Evolutionary conservation across 1,284 basidiomycete species (phyloP).

Genomic region (Ustilago sp.): DNA sequence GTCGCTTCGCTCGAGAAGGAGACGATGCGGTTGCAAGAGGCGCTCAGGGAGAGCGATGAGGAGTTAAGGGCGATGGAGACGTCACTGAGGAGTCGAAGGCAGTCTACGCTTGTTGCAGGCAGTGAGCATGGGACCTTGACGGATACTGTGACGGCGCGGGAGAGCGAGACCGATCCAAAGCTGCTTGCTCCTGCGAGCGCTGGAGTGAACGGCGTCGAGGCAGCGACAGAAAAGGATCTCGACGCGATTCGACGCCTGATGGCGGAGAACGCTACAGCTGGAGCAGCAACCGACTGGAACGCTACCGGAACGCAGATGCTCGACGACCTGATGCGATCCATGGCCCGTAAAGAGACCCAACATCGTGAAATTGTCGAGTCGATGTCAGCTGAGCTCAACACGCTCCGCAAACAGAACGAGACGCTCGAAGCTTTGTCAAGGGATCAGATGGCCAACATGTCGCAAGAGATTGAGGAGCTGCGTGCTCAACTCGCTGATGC

Average conservation of each 20-base stretch:
- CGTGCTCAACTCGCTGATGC: slow-evolving; percentile 74
- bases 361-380: slow-evolving; percentile 81
- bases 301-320: slow-evolving; percentile 26
- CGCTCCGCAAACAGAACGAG: slow-evolving; percentile 81
- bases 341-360: slow-evolving; percentile 91
- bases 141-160: background rate
- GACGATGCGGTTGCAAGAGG: slow-evolving; percentile 57
- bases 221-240: slow-evolving; percentile 45
- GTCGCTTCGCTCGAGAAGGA: slow-evolving; percentile 61
- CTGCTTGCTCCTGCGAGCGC: slow-evolving; percentile 2
- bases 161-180: slow-evolving; percentile 6
- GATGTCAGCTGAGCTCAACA: slow-evolving; percentile 77
- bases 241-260: slow-evolving; percentile 40
- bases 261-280: slow-evolving; percentile 7
- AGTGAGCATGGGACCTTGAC: background rate
- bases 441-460: slow-evolving; percentile 88
- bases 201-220: background rate
- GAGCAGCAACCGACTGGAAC: slow-evolving; percentile 15
- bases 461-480: slow-evolving; percentile 77
- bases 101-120: background rate
- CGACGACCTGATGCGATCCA: slow-evolving; percentile 73
- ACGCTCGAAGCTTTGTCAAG: slow-evolving; percentile 81
- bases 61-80: slow-evolving; percentile 54
- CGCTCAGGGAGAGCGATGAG: slow-evolving; percentile 61
- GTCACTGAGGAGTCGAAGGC: slow-evolving; percentile 23